These are phyloP conservation scores for Combretum micranthum DNA, from an alignment of 345 rosid species.

Conservation along the genomic window DNA sequence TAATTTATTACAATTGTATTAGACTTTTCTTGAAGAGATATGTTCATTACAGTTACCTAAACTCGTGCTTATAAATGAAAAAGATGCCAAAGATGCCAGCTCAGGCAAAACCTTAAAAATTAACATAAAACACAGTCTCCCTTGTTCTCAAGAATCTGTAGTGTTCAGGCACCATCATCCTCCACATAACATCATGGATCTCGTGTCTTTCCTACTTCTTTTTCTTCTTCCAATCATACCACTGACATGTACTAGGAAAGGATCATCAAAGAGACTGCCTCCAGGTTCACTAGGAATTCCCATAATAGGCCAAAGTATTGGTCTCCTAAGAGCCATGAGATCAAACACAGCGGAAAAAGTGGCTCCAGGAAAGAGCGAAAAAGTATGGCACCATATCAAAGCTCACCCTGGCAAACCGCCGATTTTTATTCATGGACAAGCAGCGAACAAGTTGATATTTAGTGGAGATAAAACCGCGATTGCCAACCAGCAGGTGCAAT, in stretches of 20 bases:
- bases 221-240: conserved; percentile 15
- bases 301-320: conserved; percentile 30
- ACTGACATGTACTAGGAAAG: conserved; percentile 1
- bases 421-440: conserved; percentile 25
- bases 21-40: too few species aligned
- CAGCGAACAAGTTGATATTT: conserved; percentile 28
- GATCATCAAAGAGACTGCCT: conserved; percentile 21
- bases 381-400: conserved; percentile 35
- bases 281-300: conserved; percentile 37
- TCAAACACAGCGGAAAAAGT: conserved; percentile 17
- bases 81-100: too few species aligned
- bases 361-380: conserved; percentile 19
- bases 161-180: not conserved
- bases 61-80: too few species aligned
- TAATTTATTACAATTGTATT: too few species aligned
- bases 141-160: too few species aligned
- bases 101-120: too few species aligned
- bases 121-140: too few species aligned
- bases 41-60: too few species aligned
- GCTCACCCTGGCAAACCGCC: conserved; percentile 19
- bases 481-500: conserved; percentile 9
- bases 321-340: conserved; percentile 19
- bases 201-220: not conserved
- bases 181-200: not conserved
- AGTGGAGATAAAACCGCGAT: conserved; percentile 5